phyloP scores from a whole-genome alignment of 495 filamentous ascomycete species.

The Podospora appendiculata region DNA sequence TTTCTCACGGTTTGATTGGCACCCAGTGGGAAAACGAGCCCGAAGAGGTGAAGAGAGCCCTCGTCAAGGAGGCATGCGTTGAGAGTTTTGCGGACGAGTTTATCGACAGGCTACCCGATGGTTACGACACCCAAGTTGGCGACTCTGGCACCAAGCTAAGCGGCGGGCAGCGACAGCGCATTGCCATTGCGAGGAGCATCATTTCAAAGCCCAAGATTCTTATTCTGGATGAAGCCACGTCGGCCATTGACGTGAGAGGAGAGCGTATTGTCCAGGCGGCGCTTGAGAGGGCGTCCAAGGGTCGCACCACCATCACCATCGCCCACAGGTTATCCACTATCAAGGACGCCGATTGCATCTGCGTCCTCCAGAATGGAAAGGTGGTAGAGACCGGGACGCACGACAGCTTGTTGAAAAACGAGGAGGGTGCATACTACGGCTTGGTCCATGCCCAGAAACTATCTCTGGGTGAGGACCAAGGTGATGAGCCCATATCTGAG shows the following conservation, averaged over 20 bases:
- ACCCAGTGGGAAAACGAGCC: conserved; percentile 45
- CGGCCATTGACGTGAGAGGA: conserved; percentile 64
- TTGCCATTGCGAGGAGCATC: conserved; percentile 63
- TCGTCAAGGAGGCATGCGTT: conserved; percentile 50
- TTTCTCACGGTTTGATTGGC: conserved; percentile 52
- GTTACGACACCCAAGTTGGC: conserved; percentile 50
- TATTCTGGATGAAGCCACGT: conserved; percentile 77
- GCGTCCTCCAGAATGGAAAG: conserved; percentile 52
- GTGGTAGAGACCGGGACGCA: conserved; percentile 65
- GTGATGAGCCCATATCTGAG: conserved; percentile 18
- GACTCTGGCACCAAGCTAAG: conserved; percentile 42
- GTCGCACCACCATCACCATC: conserved; percentile 74
- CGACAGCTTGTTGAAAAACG: conserved; percentile 48
- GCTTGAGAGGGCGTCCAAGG: conserved; percentile 56
- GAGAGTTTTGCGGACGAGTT: conserved; percentile 53
- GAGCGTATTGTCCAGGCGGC: conserved; percentile 63
- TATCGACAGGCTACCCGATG: conserved; percentile 52
- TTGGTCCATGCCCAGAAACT: conserved; percentile 47
- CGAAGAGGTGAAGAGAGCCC: conserved; percentile 42
- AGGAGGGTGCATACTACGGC: conserved; percentile 44
- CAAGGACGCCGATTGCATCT: conserved; percentile 61
- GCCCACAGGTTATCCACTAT: conserved; percentile 67
- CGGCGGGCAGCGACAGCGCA: conserved; percentile 56
- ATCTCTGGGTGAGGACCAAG: conserved; percentile 25
- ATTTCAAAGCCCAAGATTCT: conserved; percentile 70